Evolutionary conservation across 2,329 filamentous ascomycete species (phyloP).

Genomic region (Eutypa lata): DNA sequence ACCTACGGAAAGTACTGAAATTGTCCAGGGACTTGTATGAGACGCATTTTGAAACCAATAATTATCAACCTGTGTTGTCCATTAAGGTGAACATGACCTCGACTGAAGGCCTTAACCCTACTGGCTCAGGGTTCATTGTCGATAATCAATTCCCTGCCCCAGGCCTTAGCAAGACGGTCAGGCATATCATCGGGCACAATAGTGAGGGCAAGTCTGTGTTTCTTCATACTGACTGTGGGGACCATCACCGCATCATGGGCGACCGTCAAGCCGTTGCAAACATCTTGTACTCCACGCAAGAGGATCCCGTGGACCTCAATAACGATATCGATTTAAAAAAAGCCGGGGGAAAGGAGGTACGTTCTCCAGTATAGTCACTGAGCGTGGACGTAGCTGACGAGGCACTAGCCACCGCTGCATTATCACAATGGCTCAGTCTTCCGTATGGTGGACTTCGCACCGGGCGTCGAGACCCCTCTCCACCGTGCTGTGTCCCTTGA

Average conservation of each 20-base stretch:
- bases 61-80: no score
- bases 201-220: constrained; percentile 21
- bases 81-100: no score
- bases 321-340: constrained; percentile 17
- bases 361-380: not conserved
- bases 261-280: constrained; percentile 23
- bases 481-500: constrained; percentile 12
- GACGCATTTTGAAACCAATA: no score
- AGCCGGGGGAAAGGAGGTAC: constrained; percentile 9
- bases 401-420: constrained; percentile 1
- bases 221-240: constrained; percentile 22
- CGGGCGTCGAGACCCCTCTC: constrained; percentile 7
- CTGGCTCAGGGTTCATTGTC: no score
- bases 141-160: no score
- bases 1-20: no score
- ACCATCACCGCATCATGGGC: constrained; percentile 23
- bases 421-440: constrained; percentile 7
- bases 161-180: constrained; percentile 9
- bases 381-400: not conserved
- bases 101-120: no score
- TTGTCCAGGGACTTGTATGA: no score
- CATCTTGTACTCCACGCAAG: constrained; percentile 25
- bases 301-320: constrained; percentile 21
- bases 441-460: constrained; percentile 19
- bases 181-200: constrained; percentile 19